phyloP scores from a whole-genome alignment of 1,284 basidiomycete genomes.

The Volvariella volvacea region DNA sequence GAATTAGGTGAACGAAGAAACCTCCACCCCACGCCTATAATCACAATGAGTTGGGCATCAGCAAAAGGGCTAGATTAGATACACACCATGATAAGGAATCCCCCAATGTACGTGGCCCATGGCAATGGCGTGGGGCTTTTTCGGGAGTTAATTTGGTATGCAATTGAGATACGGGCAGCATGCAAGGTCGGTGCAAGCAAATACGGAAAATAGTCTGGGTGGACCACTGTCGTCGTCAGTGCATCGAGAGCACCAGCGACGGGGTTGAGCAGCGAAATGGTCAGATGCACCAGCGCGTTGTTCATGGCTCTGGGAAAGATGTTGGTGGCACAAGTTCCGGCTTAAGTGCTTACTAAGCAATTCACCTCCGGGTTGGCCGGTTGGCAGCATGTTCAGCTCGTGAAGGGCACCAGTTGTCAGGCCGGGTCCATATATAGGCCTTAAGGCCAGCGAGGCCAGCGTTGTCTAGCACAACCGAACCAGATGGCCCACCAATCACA shows the following conservation, averaged over 20 bases:
- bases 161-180: slow-evolving; percentile 32
- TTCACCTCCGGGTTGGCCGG: no score
- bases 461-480: no score
- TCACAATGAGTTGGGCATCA: not conserved
- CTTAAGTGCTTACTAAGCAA: no score
- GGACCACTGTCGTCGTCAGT: slow-evolving; percentile 22
- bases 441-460: no score
- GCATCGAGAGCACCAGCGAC: slow-evolving; percentile 19
- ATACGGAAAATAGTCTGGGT: slow-evolving; percentile 30
- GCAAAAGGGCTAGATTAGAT: not conserved
- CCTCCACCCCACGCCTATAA: slow-evolving; percentile 41
- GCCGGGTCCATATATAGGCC: no score
- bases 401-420: no score
- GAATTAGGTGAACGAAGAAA: slow-evolving; percentile 31
- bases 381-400: no score
- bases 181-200: slow-evolving; percentile 31
- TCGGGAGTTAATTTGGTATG: slow-evolving; percentile 28
- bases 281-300: no score
- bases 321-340: no score
- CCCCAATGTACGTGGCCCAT: slow-evolving; percentile 36
- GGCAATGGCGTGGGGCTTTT: slow-evolving; percentile 17
- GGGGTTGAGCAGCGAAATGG: slow-evolving; percentile 8
- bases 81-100: slow-evolving; percentile 39
- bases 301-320: no score
- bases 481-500: no score